Conservation (phyloP, 2,329 filamentous ascomycete genomes). For the Volutella citrinella region DNA sequence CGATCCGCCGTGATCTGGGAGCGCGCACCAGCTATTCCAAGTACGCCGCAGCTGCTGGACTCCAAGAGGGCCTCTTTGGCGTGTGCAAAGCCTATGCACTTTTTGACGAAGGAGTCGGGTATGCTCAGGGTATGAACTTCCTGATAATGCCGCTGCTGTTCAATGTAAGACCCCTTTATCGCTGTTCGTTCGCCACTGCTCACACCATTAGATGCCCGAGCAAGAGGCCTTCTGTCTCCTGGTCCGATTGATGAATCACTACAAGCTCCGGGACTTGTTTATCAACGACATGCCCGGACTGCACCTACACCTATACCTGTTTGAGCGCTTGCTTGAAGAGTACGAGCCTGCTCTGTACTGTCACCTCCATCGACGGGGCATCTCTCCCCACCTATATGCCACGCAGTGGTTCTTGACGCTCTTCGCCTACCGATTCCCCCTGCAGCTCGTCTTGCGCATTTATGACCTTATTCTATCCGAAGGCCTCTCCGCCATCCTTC, state of each 20-base stretch:
- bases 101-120: conserved; percentile 91
- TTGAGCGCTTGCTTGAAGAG: conserved; percentile 91
- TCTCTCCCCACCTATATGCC: conserved; percentile 89
- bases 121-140: conserved; percentile 99
- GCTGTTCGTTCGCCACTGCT: no score
- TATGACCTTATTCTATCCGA: conserved; percentile 95
- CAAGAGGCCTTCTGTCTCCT: conserved; percentile 94
- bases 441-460: conserved; percentile 92
- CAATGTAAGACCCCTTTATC: conserved; percentile 74
- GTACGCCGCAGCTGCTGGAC: conserved; percentile 83
- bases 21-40: conserved; percentile 95
- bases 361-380: conserved; percentile 82
- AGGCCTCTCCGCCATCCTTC: conserved; percentile 87
- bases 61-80: conserved; percentile 91
- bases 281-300: conserved; percentile 94
- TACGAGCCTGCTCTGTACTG: conserved; percentile 92
- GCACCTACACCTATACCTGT: conserved; percentile 90
- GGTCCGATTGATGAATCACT: conserved; percentile 94
- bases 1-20: conserved; percentile 86
- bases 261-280: conserved; percentile 88
- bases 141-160: conserved; percentile 94
- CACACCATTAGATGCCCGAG: conserved; percentile 95
- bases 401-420: conserved; percentile 99
- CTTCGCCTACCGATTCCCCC: conserved; percentile 96
- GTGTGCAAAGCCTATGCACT: conserved; percentile 97